Evolutionary conservation across 1,284 basidiomycete genomes (phyloP), one percentile per base, ranked within the genome.

Genomic region (Tetrapyrgos nigripes): DNA sequence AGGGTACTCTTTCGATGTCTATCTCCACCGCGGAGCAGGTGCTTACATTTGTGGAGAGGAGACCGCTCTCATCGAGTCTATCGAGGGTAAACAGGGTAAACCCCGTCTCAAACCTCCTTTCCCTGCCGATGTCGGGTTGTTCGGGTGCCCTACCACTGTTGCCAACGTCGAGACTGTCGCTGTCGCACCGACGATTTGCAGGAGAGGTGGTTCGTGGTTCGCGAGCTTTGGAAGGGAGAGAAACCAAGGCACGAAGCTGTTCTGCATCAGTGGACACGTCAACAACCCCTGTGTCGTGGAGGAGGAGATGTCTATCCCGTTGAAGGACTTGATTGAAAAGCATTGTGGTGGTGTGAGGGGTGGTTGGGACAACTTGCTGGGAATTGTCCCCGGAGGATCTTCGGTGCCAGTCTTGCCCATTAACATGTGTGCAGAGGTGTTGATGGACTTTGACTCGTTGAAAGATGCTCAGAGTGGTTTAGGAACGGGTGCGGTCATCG

Each of bases 1-100:
- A 0, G 96, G 96, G 10, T 98, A 97, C 80, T 77, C 86, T 45
- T 98, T 98, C 76, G 97, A 99, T 72, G 94, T 99, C 47, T 98
- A 98, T 78, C 78, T 99, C 19, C 97, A 98, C 77, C 94, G 96
- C 62, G 97, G 96, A 24, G 96, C 97, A 10, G 97, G 97, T 60
- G 97, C 97, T 31, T 98, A 98, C 80, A 97, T 99, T 64, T 99
- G 97, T 73, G 97, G 97, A 46, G 97, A 99, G 80, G 97, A 98
- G 80, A 99, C 97, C 0, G 97, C 97, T 1, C 83, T 98, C 29
- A 98, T 99, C 72, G 96, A 99, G 81, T 94, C 91, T 64, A 77
- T 99, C 60, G 97, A 99, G 79, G 91, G 97, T 43, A 99, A 98
- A 78, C 97, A 98, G 79, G 97, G 97, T 46, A 98, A 98, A 77